phyloP scores from a whole-genome alignment of 2,329 filamentous ascomycete species.

The Clonostachys rosea region DNA sequence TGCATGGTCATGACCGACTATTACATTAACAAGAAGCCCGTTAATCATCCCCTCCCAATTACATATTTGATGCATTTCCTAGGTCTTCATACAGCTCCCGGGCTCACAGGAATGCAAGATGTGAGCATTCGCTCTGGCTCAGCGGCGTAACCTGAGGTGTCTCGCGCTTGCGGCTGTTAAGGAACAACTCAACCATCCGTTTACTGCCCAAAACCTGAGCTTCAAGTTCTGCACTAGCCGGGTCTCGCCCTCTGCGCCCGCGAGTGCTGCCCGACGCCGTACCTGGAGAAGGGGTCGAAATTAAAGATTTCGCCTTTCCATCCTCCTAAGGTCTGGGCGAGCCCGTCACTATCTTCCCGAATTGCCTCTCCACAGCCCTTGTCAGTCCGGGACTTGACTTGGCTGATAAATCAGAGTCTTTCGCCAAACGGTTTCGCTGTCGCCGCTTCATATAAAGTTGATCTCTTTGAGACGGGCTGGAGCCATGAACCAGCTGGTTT shows the following conservation, averaged over 20 bases:
- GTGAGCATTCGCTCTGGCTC: slow-evolving; percentile 16
- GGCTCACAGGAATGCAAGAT: slow-evolving; percentile 21
- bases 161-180: slow-evolving; percentile 40
- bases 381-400: slow-evolving; percentile 20
- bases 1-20: no score
- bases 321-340: no score
- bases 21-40: no score
- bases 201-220: slow-evolving; percentile 35
- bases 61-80: no score
- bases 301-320: no score
- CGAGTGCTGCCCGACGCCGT: neutral
- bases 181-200: slow-evolving; percentile 49
- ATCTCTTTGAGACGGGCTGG: no score
- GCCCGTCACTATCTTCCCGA: slow-evolving; percentile 1
- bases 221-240: neutral
- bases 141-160: slow-evolving; percentile 24
- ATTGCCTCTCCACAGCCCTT: slow-evolving; percentile 6
- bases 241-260: slow-evolving; percentile 13
- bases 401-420: slow-evolving; percentile 11
- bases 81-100: no score
- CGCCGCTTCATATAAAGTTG: neutral
- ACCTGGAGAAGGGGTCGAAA: no score
- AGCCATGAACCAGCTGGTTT: no score
- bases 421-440: slow-evolving; percentile 5
- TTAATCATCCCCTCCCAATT: no score